Percentiles rank a stretch among this genome's conserved stretches.
Evolutionary conservation across 352 stramenopile genomes (phyloP).

Genomic region (Blastocystis sp.): DNA sequence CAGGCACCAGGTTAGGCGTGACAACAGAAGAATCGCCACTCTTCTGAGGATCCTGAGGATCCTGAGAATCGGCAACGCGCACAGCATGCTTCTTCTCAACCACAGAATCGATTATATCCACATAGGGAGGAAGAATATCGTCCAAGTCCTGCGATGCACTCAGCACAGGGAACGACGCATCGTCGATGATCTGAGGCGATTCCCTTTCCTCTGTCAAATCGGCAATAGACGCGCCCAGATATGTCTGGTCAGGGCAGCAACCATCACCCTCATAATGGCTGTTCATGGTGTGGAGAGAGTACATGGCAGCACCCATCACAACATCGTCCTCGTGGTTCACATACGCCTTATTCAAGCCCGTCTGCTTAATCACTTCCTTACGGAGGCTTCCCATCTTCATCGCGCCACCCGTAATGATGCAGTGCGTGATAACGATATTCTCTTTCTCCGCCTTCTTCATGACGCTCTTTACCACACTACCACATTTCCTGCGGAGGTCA

Average conservation of each 20-base stretch:
- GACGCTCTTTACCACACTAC: background rate
- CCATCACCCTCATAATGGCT: background rate
- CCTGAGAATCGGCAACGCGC: too few species aligned
- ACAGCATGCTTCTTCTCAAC: too few species aligned
- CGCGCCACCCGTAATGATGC: background rate
- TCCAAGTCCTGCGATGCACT: background rate
- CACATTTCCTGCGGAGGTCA: background rate
- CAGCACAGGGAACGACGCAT: background rate
- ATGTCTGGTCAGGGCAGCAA: background rate
- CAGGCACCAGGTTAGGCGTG: too few species aligned
- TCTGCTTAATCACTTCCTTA: background rate
- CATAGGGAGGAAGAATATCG: background rate
- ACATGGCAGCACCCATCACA: background rate
- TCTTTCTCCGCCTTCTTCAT: background rate
- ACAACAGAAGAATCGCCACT: too few species aligned
- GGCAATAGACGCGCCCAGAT: background rate
- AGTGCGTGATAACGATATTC: background rate
- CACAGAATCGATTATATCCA: too few species aligned
- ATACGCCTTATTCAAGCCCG: background rate
- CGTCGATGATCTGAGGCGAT: background rate
- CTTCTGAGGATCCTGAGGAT: too few species aligned
- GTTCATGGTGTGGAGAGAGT: background rate
- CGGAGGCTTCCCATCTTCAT: background rate
- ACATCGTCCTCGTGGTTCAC: background rate
- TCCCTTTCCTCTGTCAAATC: background rate